These are phyloP conservation scores for Falciphora oryzae DNA, from an alignment of 2,329 filamentous ascomycete species.

Conservation along the genomic window DNA sequence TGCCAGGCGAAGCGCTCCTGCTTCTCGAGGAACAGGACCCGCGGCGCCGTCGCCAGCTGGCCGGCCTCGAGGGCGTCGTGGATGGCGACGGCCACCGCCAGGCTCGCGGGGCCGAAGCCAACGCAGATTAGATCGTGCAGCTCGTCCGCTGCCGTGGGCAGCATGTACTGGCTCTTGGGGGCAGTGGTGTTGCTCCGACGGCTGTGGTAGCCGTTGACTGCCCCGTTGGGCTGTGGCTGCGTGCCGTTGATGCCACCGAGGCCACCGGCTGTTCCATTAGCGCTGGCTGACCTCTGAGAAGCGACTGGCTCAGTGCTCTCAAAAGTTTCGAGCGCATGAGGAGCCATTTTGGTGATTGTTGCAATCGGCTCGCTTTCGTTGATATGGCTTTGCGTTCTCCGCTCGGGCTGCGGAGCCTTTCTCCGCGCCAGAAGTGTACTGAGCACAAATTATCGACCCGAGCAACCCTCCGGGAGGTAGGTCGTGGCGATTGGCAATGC, in stretches of 20 bases:
- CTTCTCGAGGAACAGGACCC: constrained; percentile 82
- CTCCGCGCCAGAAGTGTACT: too few species aligned
- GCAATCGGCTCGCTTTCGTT: background rate
- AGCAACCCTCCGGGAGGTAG: too few species aligned
- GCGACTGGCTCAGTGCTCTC: background rate
- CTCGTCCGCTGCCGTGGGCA: constrained; percentile 41
- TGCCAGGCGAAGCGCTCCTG: constrained; percentile 86
- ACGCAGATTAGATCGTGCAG: constrained; percentile 83
- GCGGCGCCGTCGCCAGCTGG: constrained; percentile 46
- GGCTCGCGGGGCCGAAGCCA: constrained; percentile 86
- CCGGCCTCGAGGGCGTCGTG: constrained; percentile 66
- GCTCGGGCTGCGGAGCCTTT: too few species aligned
- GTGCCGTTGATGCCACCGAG: constrained; percentile 10
- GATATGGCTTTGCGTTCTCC: background rate
- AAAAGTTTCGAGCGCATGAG: constrained; percentile 7
- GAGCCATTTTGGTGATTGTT: constrained; percentile 3
- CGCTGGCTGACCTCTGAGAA: background rate
- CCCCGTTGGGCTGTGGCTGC: constrained; percentile 8
- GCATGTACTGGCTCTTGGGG: constrained; percentile 22
- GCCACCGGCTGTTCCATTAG: constrained; percentile 1
- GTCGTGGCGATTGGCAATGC: too few species aligned
- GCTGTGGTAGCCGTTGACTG: constrained; percentile 3
- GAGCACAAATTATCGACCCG: too few species aligned
- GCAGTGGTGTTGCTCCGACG: background rate
- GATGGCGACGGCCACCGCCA: constrained; percentile 83